These are phyloP conservation scores for Urtica urens DNA, from an alignment of 306 rosid species.

Conservation along the genomic window DNA sequence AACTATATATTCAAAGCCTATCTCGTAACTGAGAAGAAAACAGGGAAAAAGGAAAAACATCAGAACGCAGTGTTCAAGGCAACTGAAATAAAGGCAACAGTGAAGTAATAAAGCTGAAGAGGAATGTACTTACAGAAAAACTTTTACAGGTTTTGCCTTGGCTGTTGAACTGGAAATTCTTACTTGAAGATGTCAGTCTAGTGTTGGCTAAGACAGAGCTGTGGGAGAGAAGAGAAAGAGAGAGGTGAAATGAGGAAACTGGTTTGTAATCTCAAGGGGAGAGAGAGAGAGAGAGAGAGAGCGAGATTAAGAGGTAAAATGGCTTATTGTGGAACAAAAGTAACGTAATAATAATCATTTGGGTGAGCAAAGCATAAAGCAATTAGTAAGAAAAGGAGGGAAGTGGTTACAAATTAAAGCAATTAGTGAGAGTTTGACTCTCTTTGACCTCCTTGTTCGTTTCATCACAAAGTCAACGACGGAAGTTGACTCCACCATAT, in stretches of 20 bases:
- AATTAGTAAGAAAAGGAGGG: conserved; percentile 61
- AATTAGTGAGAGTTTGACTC: conserved; percentile 8
- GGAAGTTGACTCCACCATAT: not conserved
- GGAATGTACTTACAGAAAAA: conserved; percentile 24
- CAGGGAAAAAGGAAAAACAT: conserved; percentile 6
- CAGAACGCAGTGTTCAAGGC: no score
- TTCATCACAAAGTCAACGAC: not conserved
- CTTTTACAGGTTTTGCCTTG: conserved; percentile 13
- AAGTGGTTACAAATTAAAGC: conserved; percentile 73
- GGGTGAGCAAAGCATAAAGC: conserved; percentile 47
- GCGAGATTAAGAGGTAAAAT: not conserved
- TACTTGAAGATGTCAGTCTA: not conserved
- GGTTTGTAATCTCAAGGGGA: not conserved
- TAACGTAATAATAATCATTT: conserved; percentile 44
- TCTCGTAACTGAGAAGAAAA: conserved; percentile 1
- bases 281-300: not conserved
- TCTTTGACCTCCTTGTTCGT: conserved; percentile 7
- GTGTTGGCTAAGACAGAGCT: conserved; percentile 5
- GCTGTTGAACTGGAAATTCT: conserved; percentile 9
- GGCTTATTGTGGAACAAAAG: conserved; percentile 28
- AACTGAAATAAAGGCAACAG: no score
- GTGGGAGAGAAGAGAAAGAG: conserved; percentile 22
- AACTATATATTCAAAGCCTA: no score
- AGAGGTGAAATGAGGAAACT: conserved; percentile 17
- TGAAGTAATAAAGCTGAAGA: conserved; percentile 12